Base-by-base conservation (phyloP, 2,329 filamentous ascomycete species). In the Sordariomycetes sp. region DNA sequence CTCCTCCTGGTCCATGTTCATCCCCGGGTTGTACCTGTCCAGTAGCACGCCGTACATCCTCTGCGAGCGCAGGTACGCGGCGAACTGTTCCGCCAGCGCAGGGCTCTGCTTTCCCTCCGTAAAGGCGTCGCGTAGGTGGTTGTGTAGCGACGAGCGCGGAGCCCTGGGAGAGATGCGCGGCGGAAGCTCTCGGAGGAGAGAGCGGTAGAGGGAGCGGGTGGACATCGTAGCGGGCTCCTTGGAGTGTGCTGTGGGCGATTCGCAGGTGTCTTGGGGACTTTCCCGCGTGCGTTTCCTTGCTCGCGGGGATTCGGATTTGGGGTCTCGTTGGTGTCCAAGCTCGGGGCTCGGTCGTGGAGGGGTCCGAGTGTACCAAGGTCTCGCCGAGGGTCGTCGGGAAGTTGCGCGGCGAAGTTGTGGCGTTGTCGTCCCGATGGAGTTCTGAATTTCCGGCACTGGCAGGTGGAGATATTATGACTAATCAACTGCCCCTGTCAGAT, bases 1-100 rank as follows among this genome's bases (percentile, higher is more conserved):
- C 74, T 97, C 91, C 71, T 95, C 84, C 68, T 84, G 86, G 62
- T 87, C 83, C 86, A 96, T 89, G 62, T 82, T 81, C 83, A 95
- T 89, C 20, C 91, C 90, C 0, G 90, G 90, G 70, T 97, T 97
- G 72, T 99, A 97, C 64, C 91, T 80, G 72, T 96, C 91, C 42
- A 97, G 70, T 51, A 97, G 74, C 17, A 82, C 85, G 28, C 82
- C 80, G 69, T 97, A 96, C 67, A 82, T 81, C 56, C 91, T 78
- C 75, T 99, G 94, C n/a, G 91, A 86, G 64, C 82, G 82, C 22
- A 94, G 78, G 68, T 96, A 97, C 58, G 83, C 79, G 28, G 90
- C 72, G 62, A 90, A 83, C 70, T 97, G 90, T 61, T 89, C 82
- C n/a, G 83, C 86, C 62, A 89, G 66, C 54, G 63, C 61, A 42